A percentile compares a stretch with the other conserved stretches of the same genome.
phyloP scores from a whole-genome alignment of 78 protist genomes.

The Dictyostelium capitatum region DNA sequence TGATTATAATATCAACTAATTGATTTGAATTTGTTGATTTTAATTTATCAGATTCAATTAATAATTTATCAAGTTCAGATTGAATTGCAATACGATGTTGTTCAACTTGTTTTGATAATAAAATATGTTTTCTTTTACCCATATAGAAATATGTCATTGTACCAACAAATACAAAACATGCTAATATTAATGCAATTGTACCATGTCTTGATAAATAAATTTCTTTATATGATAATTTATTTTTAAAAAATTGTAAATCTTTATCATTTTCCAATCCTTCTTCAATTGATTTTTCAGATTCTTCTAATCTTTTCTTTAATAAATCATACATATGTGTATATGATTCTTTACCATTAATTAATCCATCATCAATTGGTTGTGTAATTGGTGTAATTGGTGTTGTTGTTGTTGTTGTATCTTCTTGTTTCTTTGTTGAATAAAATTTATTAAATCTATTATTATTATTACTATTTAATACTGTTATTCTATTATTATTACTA shows the following conservation, averaged over 20 bases:
- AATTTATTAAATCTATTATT: not conserved
- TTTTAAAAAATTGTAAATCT: not conserved
- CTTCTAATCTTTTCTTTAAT: not conserved
- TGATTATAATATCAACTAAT: not conserved
- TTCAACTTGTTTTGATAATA: not conserved
- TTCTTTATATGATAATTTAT: not conserved
- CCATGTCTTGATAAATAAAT: slow-evolving; percentile 1
- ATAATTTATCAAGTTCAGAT: not conserved
- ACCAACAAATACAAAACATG: not conserved
- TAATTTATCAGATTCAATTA: not conserved
- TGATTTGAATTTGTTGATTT: not conserved
- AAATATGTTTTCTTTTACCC: not conserved
- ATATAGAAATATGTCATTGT: not conserved
- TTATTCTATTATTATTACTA: too few relatives aligned
- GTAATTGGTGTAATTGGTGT: not conserved
- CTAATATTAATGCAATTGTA: not conserved
- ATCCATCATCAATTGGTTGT: not conserved
- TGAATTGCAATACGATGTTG: not conserved
- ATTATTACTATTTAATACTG: not conserved
- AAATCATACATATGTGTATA: not conserved
- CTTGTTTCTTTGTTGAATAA: not conserved
- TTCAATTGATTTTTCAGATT: not conserved
- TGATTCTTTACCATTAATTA: not conserved
- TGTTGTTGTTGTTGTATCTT: not conserved
- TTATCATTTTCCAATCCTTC: not conserved